These are phyloP conservation scores for Coleophoma crateriformis DNA, from an alignment of 2,329 filamentous ascomycete species.

Conservation along the genomic window DNA sequence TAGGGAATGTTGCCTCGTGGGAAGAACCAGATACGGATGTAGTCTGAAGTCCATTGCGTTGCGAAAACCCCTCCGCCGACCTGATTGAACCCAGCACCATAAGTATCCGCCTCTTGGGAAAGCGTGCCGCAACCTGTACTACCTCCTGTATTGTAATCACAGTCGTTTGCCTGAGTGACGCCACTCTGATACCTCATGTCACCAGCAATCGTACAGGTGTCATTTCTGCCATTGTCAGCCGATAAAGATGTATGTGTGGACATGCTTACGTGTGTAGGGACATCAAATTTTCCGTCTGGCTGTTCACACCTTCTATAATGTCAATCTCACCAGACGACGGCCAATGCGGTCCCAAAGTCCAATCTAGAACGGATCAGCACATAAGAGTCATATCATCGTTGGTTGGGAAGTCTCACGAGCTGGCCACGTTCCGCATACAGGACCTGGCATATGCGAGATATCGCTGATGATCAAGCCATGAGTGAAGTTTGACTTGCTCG, in stretches of 20 bases:
- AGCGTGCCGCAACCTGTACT: constrained; percentile 23
- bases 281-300: constrained; percentile 12
- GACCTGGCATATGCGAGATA: constrained; percentile 39
- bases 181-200: constrained; percentile 1
- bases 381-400: constrained; percentile 21
- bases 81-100: constrained; percentile 7
- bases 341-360: constrained; percentile 10
- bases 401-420: constrained; percentile 33
- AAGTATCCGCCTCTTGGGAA: constrained; percentile 11
- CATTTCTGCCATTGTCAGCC: constrained; percentile 28
- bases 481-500: constrained; percentile 36
- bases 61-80: constrained; percentile 37
- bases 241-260: too few species aligned
- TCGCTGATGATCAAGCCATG: constrained; percentile 40
- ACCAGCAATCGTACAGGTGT: constrained; percentile 1
- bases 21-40: constrained; percentile 44
- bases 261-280: constrained; percentile 48
- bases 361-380: not conserved
- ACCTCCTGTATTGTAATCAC: constrained; percentile 26
- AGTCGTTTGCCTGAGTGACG: constrained; percentile 31
- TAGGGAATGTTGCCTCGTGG: constrained; percentile 43
- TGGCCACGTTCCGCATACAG: constrained; percentile 12
- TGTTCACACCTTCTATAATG: constrained; percentile 43
- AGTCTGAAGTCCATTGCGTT: constrained; percentile 46
- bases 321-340: constrained; percentile 18